phyloP scores from a whole-genome alignment of 768 basidiomycete genomes.

The Kondoa subrosea region DNA sequence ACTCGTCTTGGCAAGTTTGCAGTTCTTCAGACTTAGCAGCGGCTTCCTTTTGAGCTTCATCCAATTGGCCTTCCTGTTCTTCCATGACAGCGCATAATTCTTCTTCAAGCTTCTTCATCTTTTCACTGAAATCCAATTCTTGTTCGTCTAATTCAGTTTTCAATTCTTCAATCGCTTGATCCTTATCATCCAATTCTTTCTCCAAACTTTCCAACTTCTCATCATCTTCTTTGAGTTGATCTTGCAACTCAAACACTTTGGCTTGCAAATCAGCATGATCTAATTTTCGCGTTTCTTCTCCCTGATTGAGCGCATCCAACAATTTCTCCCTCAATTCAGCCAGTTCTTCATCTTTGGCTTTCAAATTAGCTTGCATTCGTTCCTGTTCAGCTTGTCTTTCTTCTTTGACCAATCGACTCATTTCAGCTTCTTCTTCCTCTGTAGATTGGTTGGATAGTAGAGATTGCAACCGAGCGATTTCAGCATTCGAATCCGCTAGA shows the following conservation, averaged over 20 bases:
- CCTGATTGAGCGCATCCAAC: constrained; percentile 11
- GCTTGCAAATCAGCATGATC: constrained; percentile 18
- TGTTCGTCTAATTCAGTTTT: constrained; percentile 18
- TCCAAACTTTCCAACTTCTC: neutral
- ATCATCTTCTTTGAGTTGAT: constrained; percentile 16
- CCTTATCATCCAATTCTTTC: constrained; percentile 7
- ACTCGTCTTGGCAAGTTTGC: neutral
- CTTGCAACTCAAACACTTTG: constrained; percentile 24
- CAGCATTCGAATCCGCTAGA: constrained; percentile 14
- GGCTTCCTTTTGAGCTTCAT: constrained; percentile 13
- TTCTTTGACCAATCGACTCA: neutral
- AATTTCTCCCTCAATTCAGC: constrained; percentile 16
- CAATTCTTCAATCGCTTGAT: constrained; percentile 19
- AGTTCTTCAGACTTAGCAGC: neutral
- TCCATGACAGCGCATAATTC: constrained; percentile 27
- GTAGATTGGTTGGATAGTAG: constrained; percentile 6
- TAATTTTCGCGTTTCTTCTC: neutral
- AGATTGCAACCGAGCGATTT: constrained; percentile 8
- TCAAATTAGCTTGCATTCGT: neutral
- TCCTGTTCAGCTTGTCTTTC: constrained; percentile 10
- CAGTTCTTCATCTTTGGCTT: constrained; percentile 18
- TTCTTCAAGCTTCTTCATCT: constrained; percentile 24
- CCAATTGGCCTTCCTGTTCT: constrained; percentile 24
- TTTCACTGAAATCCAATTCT: constrained; percentile 24
- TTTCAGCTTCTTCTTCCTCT: neutral